These are phyloP conservation scores for Oleoguttula mirabilis DNA, from an alignment of 495 filamentous ascomycete species.

Conservation along the genomic window DNA sequence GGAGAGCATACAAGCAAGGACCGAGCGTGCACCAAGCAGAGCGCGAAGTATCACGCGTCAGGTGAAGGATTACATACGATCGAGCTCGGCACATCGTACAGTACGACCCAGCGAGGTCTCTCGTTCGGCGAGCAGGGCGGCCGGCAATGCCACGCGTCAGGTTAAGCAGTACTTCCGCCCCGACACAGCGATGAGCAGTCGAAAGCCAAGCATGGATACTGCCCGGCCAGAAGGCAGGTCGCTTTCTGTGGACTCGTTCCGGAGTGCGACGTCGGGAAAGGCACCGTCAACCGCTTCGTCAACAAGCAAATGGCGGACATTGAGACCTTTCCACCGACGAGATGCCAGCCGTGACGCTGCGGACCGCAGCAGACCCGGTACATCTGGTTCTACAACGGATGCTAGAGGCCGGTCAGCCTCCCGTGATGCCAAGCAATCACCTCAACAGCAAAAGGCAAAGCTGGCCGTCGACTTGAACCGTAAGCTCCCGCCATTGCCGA, in stretches of 20 bases:
- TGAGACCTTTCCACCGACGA: not conserved
- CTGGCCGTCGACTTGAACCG: constrained; percentile 30
- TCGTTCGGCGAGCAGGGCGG: constrained; percentile 17
- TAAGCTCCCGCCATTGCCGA: constrained; percentile 32
- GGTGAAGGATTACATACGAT: constrained; percentile 11
- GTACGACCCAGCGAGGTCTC: not conserved
- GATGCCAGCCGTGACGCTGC: not conserved
- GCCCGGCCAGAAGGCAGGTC: not conserved
- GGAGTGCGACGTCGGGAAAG: constrained; percentile 2
- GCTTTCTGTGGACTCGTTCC: constrained; percentile 10
- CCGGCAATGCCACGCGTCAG: constrained; percentile 21
- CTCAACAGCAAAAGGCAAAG: constrained; percentile 17
- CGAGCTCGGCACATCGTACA: constrained; percentile 8
- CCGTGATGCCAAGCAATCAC: not conserved
- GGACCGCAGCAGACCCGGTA: constrained; percentile 9
- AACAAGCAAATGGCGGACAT: constrained; percentile 3
- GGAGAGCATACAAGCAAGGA: not conserved
- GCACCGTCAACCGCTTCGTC: constrained; percentile 1
- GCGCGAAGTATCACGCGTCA: constrained; percentile 10
- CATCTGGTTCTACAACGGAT: constrained; percentile 1
- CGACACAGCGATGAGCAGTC: constrained; percentile 15
- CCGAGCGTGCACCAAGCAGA: constrained; percentile 11
- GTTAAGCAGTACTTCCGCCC: constrained; percentile 28
- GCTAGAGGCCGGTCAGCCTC: not conserved
- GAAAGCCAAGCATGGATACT: constrained; percentile 6